Base-by-base conservation (phyloP, 768 basidiomycete species). In the Kwoniella bestiolae region DNA sequence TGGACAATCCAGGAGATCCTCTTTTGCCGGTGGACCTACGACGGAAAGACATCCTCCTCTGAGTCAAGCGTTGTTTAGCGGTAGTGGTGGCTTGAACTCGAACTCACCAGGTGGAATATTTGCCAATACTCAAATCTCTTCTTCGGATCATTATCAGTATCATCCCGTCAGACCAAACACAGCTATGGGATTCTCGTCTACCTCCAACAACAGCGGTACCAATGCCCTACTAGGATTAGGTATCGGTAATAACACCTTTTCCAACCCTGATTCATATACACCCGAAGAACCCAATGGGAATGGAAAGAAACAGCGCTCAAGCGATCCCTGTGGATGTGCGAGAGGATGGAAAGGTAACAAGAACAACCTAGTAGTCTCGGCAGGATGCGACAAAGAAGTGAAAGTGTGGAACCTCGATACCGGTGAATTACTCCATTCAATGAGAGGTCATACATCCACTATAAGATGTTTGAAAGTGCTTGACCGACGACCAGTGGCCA, bases 321-420 rank as follows among this genome's bases (percentile, higher is more conserved):
- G 85, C 32, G 80, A 81, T 59, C 75, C 78, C 16, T 87, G 88
- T 66, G 86, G 87, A 57, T 86, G 90, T 2, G 89, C 90, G 0
- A 85, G 87, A 57, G 95, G 95, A 0, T 97, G 92, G 91, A 46
- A 46, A 31, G 94, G 94, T 0, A 91, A 94, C 76, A 87, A 88
- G 1, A 87, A 87, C 53, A 84, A 91, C 6, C 83, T 96, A 5
- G 87, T 95, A 21, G 90, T 98, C 25, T 93, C 90, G 65, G 94
- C 91, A 1, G 94, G 94, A 4, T 96, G 95, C 73, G 95, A 99
- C 76, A 90, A 94, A 71, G 86, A 87, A 49, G 82, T 99, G n/a
- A 84, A 90, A 35, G 91, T 99, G 0, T 97, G 94, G 94, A 92
- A 96, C 76, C 86, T 90, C 6, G 84, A 86, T 56, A 87, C 90